Evolutionary conservation across 257 asterid species (phyloP).

Genomic region (Solanum ossicruentum): DNA sequence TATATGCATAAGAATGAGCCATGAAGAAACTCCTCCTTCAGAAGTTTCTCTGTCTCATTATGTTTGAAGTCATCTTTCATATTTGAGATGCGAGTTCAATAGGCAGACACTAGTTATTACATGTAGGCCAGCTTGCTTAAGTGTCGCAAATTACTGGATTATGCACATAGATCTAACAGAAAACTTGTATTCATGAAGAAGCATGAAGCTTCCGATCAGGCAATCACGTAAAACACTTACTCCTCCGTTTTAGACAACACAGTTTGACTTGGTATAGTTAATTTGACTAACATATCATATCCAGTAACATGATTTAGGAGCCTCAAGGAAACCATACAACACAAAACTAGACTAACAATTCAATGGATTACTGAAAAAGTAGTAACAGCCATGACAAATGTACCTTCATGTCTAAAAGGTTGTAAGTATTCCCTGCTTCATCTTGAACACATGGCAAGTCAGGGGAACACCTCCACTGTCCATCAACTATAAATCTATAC

Average conservation of each 20-base stretch:
- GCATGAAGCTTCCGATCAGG: background rate
- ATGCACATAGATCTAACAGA: background rate
- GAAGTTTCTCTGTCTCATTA: background rate
- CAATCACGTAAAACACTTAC: background rate
- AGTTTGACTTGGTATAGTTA: background rate
- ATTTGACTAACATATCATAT: background rate
- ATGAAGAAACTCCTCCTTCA: background rate
- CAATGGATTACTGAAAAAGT: background rate
- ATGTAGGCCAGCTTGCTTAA: background rate
- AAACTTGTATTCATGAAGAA: background rate
- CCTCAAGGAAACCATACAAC: background rate
- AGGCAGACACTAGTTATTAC: background rate
- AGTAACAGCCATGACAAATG: background rate
- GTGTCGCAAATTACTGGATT: background rate
- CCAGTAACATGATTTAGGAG: background rate
- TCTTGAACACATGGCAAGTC: slow-evolving; percentile 74
- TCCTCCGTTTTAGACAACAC: background rate
- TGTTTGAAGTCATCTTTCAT: background rate
- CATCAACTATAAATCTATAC: slow-evolving; percentile 85
- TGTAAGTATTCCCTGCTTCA: slow-evolving; percentile 68
- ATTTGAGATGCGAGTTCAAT: background rate
- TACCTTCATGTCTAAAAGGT: slow-evolving; percentile 91
- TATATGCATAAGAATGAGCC: background rate
- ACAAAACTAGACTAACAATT: background rate
- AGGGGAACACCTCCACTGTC: slow-evolving; percentile 70